Evolutionary conservation across 106 monocot genomes (phyloP).

Genomic region (Amphibolis antarctica): DNA sequence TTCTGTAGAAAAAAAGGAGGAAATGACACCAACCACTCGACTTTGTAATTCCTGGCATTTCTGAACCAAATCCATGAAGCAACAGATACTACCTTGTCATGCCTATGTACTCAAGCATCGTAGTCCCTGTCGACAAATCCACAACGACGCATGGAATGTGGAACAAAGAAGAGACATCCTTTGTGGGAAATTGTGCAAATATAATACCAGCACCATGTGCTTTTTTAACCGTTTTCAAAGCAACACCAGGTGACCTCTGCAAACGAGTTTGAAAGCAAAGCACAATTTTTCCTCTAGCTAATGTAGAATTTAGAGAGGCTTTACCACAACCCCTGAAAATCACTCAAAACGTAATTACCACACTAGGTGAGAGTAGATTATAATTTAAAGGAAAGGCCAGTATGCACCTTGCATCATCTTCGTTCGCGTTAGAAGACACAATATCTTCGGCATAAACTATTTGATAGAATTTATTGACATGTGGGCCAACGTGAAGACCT

Average conservation of each 20-base stretch:
- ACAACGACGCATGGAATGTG: slow-evolving; percentile 43
- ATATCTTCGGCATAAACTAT: slow-evolving; percentile 54
- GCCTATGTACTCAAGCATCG: slow-evolving; percentile 37
- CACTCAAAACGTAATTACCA: background rate
- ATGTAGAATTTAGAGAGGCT: slow-evolving; percentile 39
- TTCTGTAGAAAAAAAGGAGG: slow-evolving; percentile 14
- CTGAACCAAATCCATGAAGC: too few species aligned
- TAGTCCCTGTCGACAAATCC: slow-evolving; percentile 41
- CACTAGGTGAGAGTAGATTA: background rate
- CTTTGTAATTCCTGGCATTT: too few species aligned
- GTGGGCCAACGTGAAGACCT: slow-evolving; percentile 26
- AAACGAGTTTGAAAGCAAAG: slow-evolving; percentile 46
- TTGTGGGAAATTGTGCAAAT: slow-evolving; percentile 51
- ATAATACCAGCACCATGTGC: slow-evolving; percentile 45
- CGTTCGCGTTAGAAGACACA: slow-evolving; percentile 24
- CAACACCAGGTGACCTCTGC: slow-evolving; percentile 38
- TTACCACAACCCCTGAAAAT: slow-evolving; percentile 36
- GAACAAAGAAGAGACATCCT: slow-evolving; percentile 29
- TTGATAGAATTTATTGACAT: slow-evolving; percentile 10
- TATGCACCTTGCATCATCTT: slow-evolving; percentile 36
- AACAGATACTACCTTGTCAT: slow-evolving; percentile 27
- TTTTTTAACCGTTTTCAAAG: slow-evolving; percentile 35
- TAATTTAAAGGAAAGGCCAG: background rate
- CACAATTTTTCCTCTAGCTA: slow-evolving; percentile 53
- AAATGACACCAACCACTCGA: background rate